Evolutionary conservation across 139 green algal genomes (phyloP).

Genomic region (Tetradesmus lagerheimii): DNA sequence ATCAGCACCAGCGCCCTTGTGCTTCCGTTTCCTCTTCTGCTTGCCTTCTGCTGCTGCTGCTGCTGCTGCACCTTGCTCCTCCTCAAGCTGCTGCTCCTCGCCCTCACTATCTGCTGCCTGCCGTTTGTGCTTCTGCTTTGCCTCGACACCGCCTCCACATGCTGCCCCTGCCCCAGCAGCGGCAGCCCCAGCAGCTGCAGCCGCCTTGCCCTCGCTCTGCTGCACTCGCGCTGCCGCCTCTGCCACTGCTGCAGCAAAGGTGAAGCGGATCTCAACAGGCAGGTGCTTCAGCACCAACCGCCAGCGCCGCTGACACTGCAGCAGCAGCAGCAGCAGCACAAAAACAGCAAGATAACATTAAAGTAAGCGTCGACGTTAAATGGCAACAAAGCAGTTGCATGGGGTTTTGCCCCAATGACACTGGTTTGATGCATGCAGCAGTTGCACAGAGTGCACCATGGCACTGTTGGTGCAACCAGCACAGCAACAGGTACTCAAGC

Average conservation of each 20-base stretch:
- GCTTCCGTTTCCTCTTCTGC: not conserved
- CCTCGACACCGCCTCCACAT: not conserved
- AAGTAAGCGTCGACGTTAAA: too few species aligned
- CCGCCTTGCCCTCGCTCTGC: slow-evolving; percentile 12
- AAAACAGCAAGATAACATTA: not conserved
- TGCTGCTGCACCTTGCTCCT: not conserved
- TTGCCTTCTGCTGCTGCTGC: not conserved
- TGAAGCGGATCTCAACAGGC: slow-evolving; percentile 25
- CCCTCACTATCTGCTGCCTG: not conserved
- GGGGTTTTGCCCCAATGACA: too few species aligned
- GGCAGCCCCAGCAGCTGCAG: not conserved
- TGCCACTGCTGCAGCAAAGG: slow-evolving; percentile 17
- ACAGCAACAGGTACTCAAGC: too few species aligned
- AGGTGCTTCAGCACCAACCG: slow-evolving; percentile 70
- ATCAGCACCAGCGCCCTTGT: not conserved
- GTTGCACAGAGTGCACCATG: too few species aligned
- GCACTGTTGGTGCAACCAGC: too few species aligned
- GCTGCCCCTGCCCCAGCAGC: not conserved
- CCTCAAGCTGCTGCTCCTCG: not conserved
- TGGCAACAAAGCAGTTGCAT: too few species aligned
- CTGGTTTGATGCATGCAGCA: too few species aligned
- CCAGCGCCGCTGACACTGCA: slow-evolving; percentile 73
- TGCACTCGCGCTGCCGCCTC: not conserved
- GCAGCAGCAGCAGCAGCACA: not conserved
- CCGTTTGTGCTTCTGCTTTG: not conserved